Evolutionary conservation across 345 rosid genomes (phyloP), one percentile per base, ranked within the genome.

Genomic region (Eucalyptus coolabah): DNA sequence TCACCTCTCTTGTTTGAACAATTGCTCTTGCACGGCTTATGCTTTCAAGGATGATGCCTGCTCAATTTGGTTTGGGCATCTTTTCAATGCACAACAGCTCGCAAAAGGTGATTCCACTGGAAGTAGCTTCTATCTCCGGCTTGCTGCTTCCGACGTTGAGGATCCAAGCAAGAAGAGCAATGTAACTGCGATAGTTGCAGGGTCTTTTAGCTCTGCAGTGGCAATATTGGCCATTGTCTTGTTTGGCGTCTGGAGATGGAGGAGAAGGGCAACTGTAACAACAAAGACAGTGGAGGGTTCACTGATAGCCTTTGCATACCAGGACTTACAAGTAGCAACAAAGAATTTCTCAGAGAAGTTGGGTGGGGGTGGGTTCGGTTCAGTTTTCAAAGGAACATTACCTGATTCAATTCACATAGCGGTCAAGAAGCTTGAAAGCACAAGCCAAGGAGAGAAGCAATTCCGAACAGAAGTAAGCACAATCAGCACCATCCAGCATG

Each of bases 281-380:
- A 24, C 30, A 59, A 56, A 56, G 65, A 59, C 14, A 96, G 92
- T 89, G 82, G 97, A 96, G 80, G 99, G 99, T 88, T 91, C 98
- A 23, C 91, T 97, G 88, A 54, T 94, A 90, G 96, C 98, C 28
- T 97, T 93, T 91, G 93, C 90, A 34, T 96, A 95, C 89, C 92
- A 92, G 91, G 97, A 97, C 88, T 87, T 97, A 86, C 97, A 95
- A 50, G 91, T 19, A 44, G 96, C 97, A 9, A 96, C 98, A 0
- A 97, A 93, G 92, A 97, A 95, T 89, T 97, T 97, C 94, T 95
- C 97, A 0, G 95, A 96, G 63, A 96, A 93, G 89, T 67, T 96
- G 89, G 98, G 98, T n/a, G 97, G 96, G 89, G 98, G 98, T 91
- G 97, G 98, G 54, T 97, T 97, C 26, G 96, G 99, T 87, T 96